These are phyloP conservation scores for Mangifera indica DNA, from an alignment of 345 rosid species.

Conservation along the genomic window DNA sequence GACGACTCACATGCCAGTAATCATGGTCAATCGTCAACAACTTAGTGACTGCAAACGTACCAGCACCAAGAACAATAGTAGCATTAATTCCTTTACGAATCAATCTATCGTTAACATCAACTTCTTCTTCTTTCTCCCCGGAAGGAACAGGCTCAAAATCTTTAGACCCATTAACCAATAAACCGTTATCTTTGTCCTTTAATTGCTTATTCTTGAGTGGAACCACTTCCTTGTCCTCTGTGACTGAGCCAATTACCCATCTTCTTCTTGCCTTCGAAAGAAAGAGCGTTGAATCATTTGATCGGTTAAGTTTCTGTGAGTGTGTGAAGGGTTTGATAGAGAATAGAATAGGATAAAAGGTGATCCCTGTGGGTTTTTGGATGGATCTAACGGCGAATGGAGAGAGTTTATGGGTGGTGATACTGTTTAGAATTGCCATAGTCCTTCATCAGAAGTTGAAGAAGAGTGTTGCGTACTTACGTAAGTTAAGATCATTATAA, in stretches of 20 bases:
- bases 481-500: background rate
- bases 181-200: slow-evolving; percentile 22
- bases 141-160: slow-evolving; percentile 26
- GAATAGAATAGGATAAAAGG: slow-evolving; percentile 16
- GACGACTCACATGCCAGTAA: slow-evolving; percentile 87
- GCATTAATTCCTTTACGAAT: slow-evolving; percentile 66
- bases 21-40: slow-evolving; percentile 82
- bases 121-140: slow-evolving; percentile 17
- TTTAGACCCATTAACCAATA: slow-evolving; percentile 25
- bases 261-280: slow-evolving; percentile 23
- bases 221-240: slow-evolving; percentile 51
- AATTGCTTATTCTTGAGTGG: slow-evolving; percentile 24
- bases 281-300: slow-evolving; percentile 20
- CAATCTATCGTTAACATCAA: slow-evolving; percentile 37
- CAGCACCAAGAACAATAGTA: slow-evolving; percentile 72
- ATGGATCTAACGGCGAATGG: slow-evolving; percentile 15
- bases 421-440: slow-evolving; percentile 42
- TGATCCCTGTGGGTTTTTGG: slow-evolving; percentile 9
- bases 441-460: background rate
- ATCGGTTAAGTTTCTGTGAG: slow-evolving; percentile 3
- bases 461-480: background rate
- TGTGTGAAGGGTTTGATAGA: background rate
- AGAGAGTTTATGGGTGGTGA: slow-evolving; percentile 19
- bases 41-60: slow-evolving; percentile 72
- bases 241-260: slow-evolving; percentile 47